Conservation (phyloP, 305 asterid genomes). For the Petunia hybrid region DNA sequence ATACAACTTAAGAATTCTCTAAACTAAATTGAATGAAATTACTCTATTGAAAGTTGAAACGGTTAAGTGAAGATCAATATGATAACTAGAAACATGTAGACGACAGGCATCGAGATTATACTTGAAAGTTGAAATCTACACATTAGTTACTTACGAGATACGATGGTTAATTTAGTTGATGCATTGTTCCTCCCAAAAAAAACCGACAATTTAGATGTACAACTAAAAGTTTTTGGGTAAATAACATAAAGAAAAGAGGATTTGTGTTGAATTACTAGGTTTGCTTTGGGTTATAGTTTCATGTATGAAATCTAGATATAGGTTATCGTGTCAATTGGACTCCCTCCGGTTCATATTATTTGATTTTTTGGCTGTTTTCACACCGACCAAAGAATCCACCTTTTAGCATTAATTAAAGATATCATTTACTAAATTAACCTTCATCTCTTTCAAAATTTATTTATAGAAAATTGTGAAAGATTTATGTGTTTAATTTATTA, state of each 20-base stretch:
- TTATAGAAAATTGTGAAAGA: too few species aligned
- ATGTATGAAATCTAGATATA: not conserved
- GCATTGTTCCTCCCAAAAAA: not conserved
- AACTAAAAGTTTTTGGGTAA: not conserved
- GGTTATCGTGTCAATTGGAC: not conserved
- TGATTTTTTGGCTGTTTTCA: not conserved
- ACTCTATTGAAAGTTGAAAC: too few species aligned
- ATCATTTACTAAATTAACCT: too few species aligned
- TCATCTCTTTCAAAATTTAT: too few species aligned
- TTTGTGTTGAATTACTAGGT: not conserved
- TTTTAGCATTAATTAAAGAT: too few species aligned
- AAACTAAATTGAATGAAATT: too few species aligned
- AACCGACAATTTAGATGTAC: not conserved
- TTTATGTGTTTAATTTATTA: too few species aligned
- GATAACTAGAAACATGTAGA: not conserved
- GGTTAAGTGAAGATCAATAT: not conserved
- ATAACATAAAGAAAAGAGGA: not conserved
- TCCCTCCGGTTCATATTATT: not conserved
- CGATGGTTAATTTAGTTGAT: not conserved
- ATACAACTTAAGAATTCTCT: too few species aligned
- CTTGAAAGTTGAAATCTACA: not conserved
- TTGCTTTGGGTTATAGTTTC: not conserved
- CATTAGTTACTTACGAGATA: not conserved
- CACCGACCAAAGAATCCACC: too few species aligned
- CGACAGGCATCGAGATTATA: not conserved